phyloP scores from a whole-genome alignment of 768 basidiomycete genomes.

The Leccinum incarnatum region DNA sequence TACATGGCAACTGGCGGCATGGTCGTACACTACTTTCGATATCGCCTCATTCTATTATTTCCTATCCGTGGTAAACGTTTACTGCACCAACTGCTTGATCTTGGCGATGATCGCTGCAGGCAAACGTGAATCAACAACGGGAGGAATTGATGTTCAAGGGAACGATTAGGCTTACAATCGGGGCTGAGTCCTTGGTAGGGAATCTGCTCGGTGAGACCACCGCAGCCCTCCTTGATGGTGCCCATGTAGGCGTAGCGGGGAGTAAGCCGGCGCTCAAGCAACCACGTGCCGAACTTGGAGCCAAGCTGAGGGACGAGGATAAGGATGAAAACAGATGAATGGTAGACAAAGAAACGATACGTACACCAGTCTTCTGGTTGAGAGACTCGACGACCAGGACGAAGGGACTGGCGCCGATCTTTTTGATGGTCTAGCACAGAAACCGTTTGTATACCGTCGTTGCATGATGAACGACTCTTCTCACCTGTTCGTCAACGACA shows the following conservation, averaged over 20 bases:
- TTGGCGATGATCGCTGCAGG: constrained; percentile 43
- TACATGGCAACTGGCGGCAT: too few species aligned
- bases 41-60: not conserved
- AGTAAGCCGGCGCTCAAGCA: constrained; percentile 76
- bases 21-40: too few species aligned
- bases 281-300: constrained; percentile 82
- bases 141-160: too few species aligned
- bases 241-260: constrained; percentile 84
- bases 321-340: not conserved
- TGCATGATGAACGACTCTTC: constrained; percentile 8
- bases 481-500: constrained; percentile 75
- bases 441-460: not conserved
- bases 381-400: constrained; percentile 84
- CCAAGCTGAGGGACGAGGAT: constrained; percentile 48
- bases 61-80: not conserved
- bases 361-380: constrained; percentile 84
- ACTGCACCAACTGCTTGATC: constrained; percentile 42
- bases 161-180: constrained; percentile 49
- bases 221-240: constrained; percentile 69
- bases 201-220: constrained; percentile 83
- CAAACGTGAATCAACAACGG: not conserved
- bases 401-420: constrained; percentile 72
- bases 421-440: constrained; percentile 48
- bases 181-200: constrained; percentile 79
- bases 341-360: constrained; percentile 10